Percentiles rank a stretch among this genome's conserved stretches.
Conservation (phyloP, 202 grass and related monocot species). For the Schoenoplectus tabernaemontani region DNA sequence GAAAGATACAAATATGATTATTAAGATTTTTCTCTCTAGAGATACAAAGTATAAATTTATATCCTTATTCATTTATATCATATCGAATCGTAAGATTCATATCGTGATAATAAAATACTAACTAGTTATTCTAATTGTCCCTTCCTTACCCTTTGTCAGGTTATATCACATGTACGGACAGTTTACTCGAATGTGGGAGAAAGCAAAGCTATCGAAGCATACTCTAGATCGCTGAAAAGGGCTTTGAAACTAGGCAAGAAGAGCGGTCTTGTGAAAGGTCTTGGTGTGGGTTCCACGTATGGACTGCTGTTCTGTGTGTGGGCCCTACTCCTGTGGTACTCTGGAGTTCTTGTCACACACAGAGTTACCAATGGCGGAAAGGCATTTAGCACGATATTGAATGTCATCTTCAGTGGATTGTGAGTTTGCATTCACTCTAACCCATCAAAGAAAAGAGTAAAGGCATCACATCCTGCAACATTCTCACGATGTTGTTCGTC, state of each 20-base stretch:
- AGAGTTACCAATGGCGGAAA: neutral
- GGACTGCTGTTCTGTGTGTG: neutral
- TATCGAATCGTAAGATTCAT: too few species aligned
- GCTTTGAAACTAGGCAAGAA: neutral
- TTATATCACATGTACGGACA: neutral
- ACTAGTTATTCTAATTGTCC: neutral
- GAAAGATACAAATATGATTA: too few species aligned
- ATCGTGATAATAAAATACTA: too few species aligned
- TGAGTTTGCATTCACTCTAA: constrained; percentile 1
- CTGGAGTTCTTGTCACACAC: neutral
- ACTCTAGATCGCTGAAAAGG: neutral
- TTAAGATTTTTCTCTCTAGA: too few species aligned
- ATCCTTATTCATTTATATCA: too few species aligned
- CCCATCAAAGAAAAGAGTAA: neutral
- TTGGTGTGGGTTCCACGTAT: neutral
- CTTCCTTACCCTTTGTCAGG: neutral
- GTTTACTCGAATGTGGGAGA: constrained; percentile 5
- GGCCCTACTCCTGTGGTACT: constrained; percentile 3
- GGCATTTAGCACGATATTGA: neutral
- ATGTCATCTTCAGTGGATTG: constrained; percentile 10
- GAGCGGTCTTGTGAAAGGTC: neutral
- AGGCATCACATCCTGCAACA: neutral
- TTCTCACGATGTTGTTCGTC: neutral
- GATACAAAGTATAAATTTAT: too few species aligned
- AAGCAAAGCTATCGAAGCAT: neutral